Conservation (phyloP, 1,139 yeast species). For the Yamadazyma siamensis region DNA sequence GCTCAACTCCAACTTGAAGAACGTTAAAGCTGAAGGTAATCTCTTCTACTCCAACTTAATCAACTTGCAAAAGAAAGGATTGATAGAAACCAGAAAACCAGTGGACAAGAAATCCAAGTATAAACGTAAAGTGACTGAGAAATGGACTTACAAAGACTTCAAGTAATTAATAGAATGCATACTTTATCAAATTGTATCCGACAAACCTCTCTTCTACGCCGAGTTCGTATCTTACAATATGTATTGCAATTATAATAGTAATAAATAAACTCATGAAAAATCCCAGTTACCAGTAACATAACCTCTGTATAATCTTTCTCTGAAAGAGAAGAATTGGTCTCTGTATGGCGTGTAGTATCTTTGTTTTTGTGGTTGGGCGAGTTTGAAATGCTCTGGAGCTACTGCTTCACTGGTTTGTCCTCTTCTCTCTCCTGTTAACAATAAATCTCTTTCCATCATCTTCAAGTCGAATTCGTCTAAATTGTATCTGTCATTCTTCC, state of each 20-base stretch:
- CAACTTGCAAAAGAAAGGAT: constrained; percentile 78
- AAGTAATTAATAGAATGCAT: constrained; percentile 51
- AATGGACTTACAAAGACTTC: constrained; percentile 90
- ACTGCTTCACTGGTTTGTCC: constrained; percentile 65
- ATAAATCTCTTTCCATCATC: constrained; percentile 68
- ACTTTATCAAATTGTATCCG: not conserved
- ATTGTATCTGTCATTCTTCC: constrained; percentile 48
- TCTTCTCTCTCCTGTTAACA: constrained; percentile 70
- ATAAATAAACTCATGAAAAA: constrained; percentile 26
- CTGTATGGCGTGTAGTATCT: constrained; percentile 50
- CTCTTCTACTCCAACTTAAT: constrained; percentile 79
- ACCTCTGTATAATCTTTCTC: constrained; percentile 51
- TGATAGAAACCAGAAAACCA: constrained; percentile 80
- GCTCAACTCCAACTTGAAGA: constrained; percentile 77
- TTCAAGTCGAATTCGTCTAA: constrained; percentile 45
- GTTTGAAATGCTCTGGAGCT: constrained; percentile 68
- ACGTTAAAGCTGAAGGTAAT: constrained; percentile 88
- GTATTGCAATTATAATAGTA: constrained; percentile 2
- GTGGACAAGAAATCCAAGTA: constrained; percentile 64
- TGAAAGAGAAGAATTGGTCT: constrained; percentile 45
- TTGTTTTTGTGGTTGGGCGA: constrained; percentile 32
- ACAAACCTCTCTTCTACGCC: not conserved
- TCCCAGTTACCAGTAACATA: constrained; percentile 49
- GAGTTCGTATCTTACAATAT: constrained; percentile 6
- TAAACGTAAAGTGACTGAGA: constrained; percentile 75